A percentile compares a stretch with the other conserved stretches of the same genome.
Evolutionary conservation across 2,329 filamentous ascomycete genomes (phyloP).

Genomic region (Penicillium occitanis): DNA sequence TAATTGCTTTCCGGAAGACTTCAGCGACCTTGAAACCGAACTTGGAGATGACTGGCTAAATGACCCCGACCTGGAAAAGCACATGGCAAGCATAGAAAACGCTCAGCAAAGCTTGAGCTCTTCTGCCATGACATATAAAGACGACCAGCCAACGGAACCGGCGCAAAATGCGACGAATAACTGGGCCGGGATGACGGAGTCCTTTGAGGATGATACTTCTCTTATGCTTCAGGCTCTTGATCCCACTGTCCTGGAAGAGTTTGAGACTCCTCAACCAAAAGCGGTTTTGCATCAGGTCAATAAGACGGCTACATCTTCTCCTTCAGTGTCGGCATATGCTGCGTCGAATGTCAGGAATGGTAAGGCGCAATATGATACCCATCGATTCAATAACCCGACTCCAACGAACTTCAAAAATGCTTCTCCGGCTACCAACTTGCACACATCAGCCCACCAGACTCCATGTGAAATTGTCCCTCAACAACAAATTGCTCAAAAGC

Average conservation of each 20-base stretch:
- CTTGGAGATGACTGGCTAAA: slow-evolving; percentile 19
- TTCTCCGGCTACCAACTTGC: not conserved
- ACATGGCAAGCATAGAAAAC: slow-evolving; percentile 11
- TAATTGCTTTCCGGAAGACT: not conserved
- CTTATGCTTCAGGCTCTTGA: slow-evolving; percentile 30
- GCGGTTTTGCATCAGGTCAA: not conserved
- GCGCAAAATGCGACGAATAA: not conserved
- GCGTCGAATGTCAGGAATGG: not conserved
- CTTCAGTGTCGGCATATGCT: not conserved
- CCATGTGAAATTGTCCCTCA: not conserved
- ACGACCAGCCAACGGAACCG: not conserved
- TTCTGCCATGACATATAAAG: not conserved
- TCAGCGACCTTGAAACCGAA: slow-evolving; percentile 17
- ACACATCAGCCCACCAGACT: not conserved
- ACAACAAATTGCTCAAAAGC: not conserved
- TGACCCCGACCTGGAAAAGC: not conserved
- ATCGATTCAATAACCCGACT: not conserved
- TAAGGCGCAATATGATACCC: not conserved
- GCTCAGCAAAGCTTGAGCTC: not conserved
- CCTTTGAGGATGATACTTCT: slow-evolving; percentile 39
- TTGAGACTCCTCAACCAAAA: slow-evolving; percentile 16
- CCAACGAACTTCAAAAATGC: not conserved
- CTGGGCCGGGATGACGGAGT: slow-evolving; percentile 14
- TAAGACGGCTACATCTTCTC: not conserved
- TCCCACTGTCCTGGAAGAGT: slow-evolving; percentile 25